These are phyloP conservation scores for Syncephalastrum monosporum DNA, from an alignment of 371 early-diverging fungal species.

Conservation along the genomic window DNA sequence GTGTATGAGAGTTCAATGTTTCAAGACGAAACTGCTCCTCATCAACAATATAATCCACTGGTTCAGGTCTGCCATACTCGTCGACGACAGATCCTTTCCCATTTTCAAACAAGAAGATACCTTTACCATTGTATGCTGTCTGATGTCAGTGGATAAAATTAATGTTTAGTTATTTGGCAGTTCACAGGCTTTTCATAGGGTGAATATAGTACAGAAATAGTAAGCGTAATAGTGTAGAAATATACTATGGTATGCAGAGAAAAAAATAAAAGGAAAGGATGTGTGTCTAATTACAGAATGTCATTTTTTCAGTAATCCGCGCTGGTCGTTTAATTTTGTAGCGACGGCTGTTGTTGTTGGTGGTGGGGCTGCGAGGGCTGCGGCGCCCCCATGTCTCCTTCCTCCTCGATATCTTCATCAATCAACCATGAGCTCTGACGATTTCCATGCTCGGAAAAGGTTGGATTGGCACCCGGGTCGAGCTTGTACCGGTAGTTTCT, in stretches of 20 bases:
- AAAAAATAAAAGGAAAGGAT: too few species aligned
- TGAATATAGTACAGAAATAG: too few species aligned
- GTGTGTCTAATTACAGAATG: too few species aligned
- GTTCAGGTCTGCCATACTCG: constrained; percentile 7
- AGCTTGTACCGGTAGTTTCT: constrained; percentile 17
- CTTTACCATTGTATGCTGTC: too few species aligned
- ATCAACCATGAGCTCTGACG: constrained; percentile 20
- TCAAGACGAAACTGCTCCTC: constrained; percentile 16
- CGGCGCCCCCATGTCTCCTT: not conserved
- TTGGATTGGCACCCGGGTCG: constrained; percentile 15
- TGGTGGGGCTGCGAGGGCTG: not conserved
- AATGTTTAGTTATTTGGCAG: too few species aligned
- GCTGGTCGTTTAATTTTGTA: too few species aligned
- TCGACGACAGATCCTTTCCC: constrained; percentile 10
- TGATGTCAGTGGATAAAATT: too few species aligned
- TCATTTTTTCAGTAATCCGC: too few species aligned
- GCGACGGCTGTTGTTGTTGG: too few species aligned
- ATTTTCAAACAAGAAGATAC: constrained; percentile 9
- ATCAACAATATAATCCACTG: constrained; percentile 17
- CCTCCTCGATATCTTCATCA: constrained; percentile 14
- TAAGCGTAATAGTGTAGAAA: too few species aligned
- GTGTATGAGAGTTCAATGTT: constrained; percentile 14
- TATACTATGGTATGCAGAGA: too few species aligned
- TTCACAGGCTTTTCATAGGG: too few species aligned
- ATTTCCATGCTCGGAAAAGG: constrained; percentile 2